Evolutionary conservation across 495 filamentous ascomycete species (phyloP), one percentile per base, ranked within the genome.

Genomic region (Bombardia bombarda): DNA sequence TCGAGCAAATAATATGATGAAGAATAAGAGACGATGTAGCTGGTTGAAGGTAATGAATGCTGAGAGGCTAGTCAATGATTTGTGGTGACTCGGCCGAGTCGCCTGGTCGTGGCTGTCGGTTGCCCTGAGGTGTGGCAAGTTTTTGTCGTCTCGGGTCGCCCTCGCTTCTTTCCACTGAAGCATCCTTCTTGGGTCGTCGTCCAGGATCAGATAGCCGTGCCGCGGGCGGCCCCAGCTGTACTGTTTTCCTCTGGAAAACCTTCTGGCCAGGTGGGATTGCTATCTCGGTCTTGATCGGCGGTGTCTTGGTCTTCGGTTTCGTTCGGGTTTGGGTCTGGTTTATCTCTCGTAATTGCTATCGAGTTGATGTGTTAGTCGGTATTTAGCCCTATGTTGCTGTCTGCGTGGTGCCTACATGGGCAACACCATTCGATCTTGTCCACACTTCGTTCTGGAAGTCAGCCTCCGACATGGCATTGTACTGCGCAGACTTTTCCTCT

Each of bases 381-480:
- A 12, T 17, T 3, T n/a, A 31, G 34, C 30, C 21, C 28, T 6
- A 23, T 47, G 19, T 24, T 33, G 19, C n/a, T n/a, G n/a, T n/a
- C n/a, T n/a, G n/a, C n/a, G 17, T 25, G 38, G 16, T 48, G 44
- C 51, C 41, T 57, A 54, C 51, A 10, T 31, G 40, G 32, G 48
- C 19, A 22, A 37, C 33, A 19, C 18, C 41, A n/a, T 43, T 43
- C 21, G 39, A n/a, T n/a, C n/a, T 28, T 5, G 36, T 42, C 55
- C 55, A 55, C 5, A 50, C 46, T 16, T 25, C 19, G 1, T 32
- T 31, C 22, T 43, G 44, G 39, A 52, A 58, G 16, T 33, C 43
- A 3, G 16, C 41, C 14, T 50, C 37, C 6, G 35, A n/a, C 46
- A 52, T 38, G 19, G n/a, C 25, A 2, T 38, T 18, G 26, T 50